Base-by-base conservation (phyloP, 2,329 filamentous ascomycete species). In the Trichoderma lentiforme region DNA sequence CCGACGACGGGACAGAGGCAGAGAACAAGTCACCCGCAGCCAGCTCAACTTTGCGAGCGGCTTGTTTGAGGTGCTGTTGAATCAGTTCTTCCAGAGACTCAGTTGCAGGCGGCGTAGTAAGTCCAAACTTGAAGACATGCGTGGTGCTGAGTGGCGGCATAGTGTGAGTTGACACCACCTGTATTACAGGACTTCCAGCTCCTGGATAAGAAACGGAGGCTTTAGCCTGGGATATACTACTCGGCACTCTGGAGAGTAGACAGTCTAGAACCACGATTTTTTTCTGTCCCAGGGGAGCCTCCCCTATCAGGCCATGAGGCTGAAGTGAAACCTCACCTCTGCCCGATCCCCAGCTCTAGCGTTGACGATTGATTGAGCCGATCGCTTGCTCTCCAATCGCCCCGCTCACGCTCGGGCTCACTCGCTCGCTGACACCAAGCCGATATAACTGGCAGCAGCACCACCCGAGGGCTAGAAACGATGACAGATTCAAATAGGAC, bases 51-150 rank as follows among this genome's bases (percentile, higher is more conserved):
- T 79, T 74, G 28, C 63, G 75, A 67, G 76, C 72, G 65, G 76
- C 76, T 56, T 74, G 64, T 26, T 77, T 75, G 28, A 81, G 74
- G 69, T 80, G 76, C 61, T 74, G 60, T n/a, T 75, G 76, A 61
- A 81, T 74, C 68, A 81, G 72, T 39, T 71, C 61, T 30, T 81
- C 78, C 57, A 81, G 66, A 70, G 57, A 47, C 51, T 56, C 21
- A 36, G 68, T 72, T 58, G 70, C 73, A 65, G 63, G 64, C 24
- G 61, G 66, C 63, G 53, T 47, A 39, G 34, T 32, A 58, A 73
- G 68, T 14, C 67, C 62, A 62, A 63, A 67, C 28, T 60, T 56
- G 56, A 73, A 73, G 60, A 73, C 68, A 71, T 71, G 30, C 11
- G 67, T 66, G 53, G 47, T 51, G n/a, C 34, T 30, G 26, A 39